These are phyloP conservation scores for Jamesozyma hellenica DNA, from an alignment of 805 yeast species.

Conservation along the genomic window DNA sequence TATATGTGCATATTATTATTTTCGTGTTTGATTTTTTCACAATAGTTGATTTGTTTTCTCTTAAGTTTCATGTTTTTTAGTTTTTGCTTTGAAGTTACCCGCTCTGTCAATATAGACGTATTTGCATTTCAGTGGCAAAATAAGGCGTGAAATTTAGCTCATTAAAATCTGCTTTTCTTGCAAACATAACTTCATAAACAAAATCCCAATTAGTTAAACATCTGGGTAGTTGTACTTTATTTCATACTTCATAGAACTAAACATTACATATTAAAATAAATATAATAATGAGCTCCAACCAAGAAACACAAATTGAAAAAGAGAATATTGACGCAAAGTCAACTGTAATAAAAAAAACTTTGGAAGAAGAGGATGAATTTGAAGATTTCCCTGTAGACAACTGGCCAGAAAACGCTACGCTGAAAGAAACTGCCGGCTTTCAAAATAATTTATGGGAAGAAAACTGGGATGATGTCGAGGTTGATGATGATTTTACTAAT, in stretches of 20 bases:
- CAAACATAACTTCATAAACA: neutral
- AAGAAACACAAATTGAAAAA: neutral
- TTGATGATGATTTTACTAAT: constrained; percentile 77
- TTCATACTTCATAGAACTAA: neutral
- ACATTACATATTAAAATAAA: neutral
- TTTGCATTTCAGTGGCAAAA: too few species aligned
- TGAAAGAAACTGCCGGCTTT: constrained; percentile 35
- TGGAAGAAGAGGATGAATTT: constrained; percentile 94
- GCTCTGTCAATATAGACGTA: too few species aligned
- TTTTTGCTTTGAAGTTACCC: too few species aligned
- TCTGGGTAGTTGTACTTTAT: neutral
- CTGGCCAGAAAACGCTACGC: constrained; percentile 56
- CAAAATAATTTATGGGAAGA: constrained; percentile 81
- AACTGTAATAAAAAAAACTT: constrained; percentile 29
- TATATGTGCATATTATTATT: too few species aligned
- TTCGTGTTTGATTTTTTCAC: too few species aligned
- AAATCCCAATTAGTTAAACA: neutral
- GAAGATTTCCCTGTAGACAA: constrained; percentile 93
- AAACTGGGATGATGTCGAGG: constrained; percentile 95
- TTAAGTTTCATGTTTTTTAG: too few species aligned
- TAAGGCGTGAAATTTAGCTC: too few species aligned
- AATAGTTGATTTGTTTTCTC: too few species aligned
- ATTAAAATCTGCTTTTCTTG: too few species aligned
- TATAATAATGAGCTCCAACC: neutral
- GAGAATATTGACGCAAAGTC: constrained; percentile 1